phyloP scores from a whole-genome alignment of 495 filamentous ascomycete species.

The Parmelia sp. region DNA sequence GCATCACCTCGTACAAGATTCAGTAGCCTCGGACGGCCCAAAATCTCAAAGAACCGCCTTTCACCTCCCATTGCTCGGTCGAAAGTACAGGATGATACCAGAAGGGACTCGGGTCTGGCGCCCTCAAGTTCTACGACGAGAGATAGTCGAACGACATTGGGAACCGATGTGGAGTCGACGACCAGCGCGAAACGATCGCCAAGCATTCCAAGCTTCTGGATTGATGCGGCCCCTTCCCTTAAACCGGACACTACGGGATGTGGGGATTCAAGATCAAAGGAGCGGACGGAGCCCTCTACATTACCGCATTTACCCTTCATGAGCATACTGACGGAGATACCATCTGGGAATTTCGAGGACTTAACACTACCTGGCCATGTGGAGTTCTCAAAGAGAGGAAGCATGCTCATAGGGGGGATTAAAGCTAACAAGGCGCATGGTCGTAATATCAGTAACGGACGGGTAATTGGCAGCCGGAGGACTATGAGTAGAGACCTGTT shows the following conservation, averaged over 20 bases:
- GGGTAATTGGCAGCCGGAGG: slow-evolving; percentile 22
- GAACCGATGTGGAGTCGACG: slow-evolving; percentile 34
- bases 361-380: slow-evolving; percentile 44
- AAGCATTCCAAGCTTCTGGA: slow-evolving; percentile 23
- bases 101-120: slow-evolving; percentile 51
- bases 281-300: slow-evolving; percentile 3
- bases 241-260: slow-evolving; percentile 18
- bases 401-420: slow-evolving; percentile 39
- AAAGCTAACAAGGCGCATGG: slow-evolving; percentile 35
- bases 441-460: slow-evolving; percentile 16
- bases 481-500: slow-evolving; percentile 23
- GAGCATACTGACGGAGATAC: slow-evolving; percentile 52
- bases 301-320: slow-evolving; percentile 40
- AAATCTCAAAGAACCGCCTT: slow-evolving; percentile 9
- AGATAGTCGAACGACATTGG: slow-evolving; percentile 42
- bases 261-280: slow-evolving; percentile 14
- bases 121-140: slow-evolving; percentile 33
- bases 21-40: slow-evolving; percentile 26
- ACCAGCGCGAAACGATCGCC: slow-evolving; percentile 22
- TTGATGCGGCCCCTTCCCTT: slow-evolving; percentile 36
- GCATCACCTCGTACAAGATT: slow-evolving; percentile 27
- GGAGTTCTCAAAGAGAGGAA: slow-evolving; percentile 54
- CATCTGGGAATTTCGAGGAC: slow-evolving; percentile 47
- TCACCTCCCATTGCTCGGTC: slow-evolving; percentile 14
- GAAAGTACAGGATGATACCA: slow-evolving; percentile 29